Percentiles rank a stretch among this genome's conserved stretches.
Conservation (phyloP, 345 rosid genomes). For the Salix dunnii region DNA sequence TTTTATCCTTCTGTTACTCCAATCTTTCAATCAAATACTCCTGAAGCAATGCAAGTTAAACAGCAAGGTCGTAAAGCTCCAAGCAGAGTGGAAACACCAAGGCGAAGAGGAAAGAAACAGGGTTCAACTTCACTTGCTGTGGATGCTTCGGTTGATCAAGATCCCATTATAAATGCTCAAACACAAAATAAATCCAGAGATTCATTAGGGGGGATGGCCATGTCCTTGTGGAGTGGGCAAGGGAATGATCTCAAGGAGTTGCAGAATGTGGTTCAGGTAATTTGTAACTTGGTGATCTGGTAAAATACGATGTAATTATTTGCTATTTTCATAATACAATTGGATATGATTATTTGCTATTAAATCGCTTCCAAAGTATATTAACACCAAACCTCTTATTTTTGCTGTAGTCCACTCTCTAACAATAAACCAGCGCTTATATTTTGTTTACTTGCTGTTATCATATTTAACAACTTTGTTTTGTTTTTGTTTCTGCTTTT, state of each 20-base stretch:
- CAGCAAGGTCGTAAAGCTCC: constrained; percentile 44
- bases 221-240: constrained; percentile 34
- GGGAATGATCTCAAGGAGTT: constrained; percentile 40
- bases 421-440: background rate
- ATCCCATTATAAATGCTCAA: constrained; percentile 23
- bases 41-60: constrained; percentile 28
- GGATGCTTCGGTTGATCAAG: constrained; percentile 32
- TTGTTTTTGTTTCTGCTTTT: background rate
- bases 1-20: constrained; percentile 19
- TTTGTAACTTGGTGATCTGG: background rate
- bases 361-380: background rate
- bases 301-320: background rate
- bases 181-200: constrained; percentile 28
- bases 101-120: constrained; percentile 42
- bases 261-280: constrained; percentile 35
- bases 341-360: background rate
- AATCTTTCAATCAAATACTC: constrained; percentile 19
- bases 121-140: constrained; percentile 24
- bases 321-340: background rate
- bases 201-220: constrained; percentile 20
- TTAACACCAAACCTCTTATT: background rate
- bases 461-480: background rate
- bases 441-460: background rate
- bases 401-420: background rate
- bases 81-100: constrained; percentile 35